Percentiles rank a stretch among this genome's conserved stretches.
Conservation (phyloP, 2,329 filamentous ascomycete genomes). For the Xylaria polymorpha region DNA sequence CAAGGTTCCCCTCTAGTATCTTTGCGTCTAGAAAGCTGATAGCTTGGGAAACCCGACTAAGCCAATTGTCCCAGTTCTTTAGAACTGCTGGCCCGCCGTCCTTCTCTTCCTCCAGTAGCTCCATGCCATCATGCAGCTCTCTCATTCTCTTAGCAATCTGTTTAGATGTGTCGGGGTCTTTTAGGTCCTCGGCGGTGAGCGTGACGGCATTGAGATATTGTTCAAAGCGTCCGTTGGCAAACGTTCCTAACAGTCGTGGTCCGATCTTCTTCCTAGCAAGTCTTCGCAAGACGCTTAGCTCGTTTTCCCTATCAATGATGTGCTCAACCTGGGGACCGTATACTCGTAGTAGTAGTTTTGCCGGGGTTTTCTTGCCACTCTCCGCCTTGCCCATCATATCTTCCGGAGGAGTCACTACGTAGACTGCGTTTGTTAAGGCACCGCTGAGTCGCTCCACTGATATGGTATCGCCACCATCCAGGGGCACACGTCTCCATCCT, state of each 20-base stretch:
- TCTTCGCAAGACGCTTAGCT: slow-evolving; percentile 85
- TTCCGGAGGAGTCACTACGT: slow-evolving; percentile 86
- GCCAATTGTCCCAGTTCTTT: slow-evolving; percentile 95
- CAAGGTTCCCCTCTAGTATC: slow-evolving; percentile 57
- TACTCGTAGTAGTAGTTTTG: slow-evolving; percentile 86
- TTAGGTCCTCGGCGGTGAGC: slow-evolving; percentile 79
- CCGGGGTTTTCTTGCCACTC: slow-evolving; percentile 58
- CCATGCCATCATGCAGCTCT: slow-evolving; percentile 93
- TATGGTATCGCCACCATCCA: slow-evolving; percentile 76
- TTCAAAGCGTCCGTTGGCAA: slow-evolving; percentile 94
- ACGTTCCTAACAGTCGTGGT: slow-evolving; percentile 89
- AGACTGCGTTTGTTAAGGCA: slow-evolving; percentile 95
- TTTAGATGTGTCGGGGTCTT: slow-evolving; percentile 83
- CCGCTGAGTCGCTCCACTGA: slow-evolving; percentile 84
- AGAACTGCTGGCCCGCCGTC: slow-evolving; percentile 85
- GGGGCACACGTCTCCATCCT: slow-evolving; percentile 86
- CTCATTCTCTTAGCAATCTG: slow-evolving; percentile 98
- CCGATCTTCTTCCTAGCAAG: slow-evolving; percentile 93
- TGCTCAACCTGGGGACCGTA: slow-evolving; percentile 97
- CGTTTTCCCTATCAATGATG: slow-evolving; percentile 91
- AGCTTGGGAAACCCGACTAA: slow-evolving; percentile 71
- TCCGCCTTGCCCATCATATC: slow-evolving; percentile 61
- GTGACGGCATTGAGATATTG: slow-evolving; percentile 90
- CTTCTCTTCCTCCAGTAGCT: slow-evolving; percentile 81
- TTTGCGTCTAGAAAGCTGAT: slow-evolving; percentile 69